Percentiles rank a stretch among this genome's conserved stretches.
Conservation (phyloP, 805 yeast species). For the Pichia ethanolica region DNA sequence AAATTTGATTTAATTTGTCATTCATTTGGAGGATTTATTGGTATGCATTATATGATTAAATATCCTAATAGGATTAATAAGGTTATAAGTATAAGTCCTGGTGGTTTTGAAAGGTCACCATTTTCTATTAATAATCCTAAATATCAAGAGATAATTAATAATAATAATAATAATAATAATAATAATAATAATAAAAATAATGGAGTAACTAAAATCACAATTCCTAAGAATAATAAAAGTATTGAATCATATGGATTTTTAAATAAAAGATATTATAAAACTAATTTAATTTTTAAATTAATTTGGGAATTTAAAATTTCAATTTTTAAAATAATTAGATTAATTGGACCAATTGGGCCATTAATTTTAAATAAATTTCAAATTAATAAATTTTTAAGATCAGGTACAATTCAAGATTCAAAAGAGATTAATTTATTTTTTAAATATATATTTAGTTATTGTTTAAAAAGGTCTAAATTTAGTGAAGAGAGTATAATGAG, state of each 20-base stretch:
- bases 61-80: conserved; percentile 48
- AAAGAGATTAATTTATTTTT: conserved; percentile 26
- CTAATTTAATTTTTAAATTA: conserved; percentile 26
- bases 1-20: conserved; percentile 65
- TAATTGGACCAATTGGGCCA: conserved; percentile 34
- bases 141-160: conserved; percentile 6
- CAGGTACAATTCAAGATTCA: conserved; percentile 17
- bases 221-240: conserved; percentile 30
- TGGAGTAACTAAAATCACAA: background rate
- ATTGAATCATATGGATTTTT: conserved; percentile 40
- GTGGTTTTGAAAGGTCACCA: conserved; percentile 67
- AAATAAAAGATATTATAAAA: conserved; percentile 36
- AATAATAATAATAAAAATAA: background rate
- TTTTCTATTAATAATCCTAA: conserved; percentile 46
- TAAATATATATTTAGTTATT: conserved; percentile 28
- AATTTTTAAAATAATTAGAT: conserved; percentile 41
- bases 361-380: conserved; percentile 22
- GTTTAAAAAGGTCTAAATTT: conserved; percentile 22
- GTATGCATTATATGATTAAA: conserved; percentile 53
- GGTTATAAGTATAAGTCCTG: conserved; percentile 63
- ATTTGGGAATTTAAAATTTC: conserved; percentile 39
- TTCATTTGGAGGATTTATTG: conserved; percentile 66
- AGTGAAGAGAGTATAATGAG: conserved; percentile 36
- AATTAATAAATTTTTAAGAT: conserved; percentile 23
- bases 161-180: too few species aligned